phyloP scores from a whole-genome alignment of 257 asterid species.

The Jasminum sambac region DNA sequence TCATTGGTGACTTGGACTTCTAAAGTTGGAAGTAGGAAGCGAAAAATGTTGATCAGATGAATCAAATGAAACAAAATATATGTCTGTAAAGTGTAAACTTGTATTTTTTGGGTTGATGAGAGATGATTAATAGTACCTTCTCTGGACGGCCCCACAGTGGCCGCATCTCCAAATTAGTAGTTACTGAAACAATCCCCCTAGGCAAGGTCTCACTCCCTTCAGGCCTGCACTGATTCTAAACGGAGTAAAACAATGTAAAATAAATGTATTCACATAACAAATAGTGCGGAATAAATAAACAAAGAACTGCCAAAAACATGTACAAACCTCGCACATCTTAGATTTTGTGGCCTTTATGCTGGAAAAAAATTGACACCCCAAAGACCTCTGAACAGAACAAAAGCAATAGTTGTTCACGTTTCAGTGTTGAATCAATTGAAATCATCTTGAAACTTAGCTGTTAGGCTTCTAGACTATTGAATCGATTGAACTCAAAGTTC shows the following conservation, averaged over 20 bases:
- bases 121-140: constrained; percentile 38
- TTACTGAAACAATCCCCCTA: constrained; percentile 52
- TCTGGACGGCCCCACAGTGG: constrained; percentile 52
- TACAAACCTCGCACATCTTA: constrained; percentile 58
- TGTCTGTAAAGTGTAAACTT: neutral
- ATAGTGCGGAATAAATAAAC: neutral
- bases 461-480: no score
- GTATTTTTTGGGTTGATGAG: neutral
- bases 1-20: constrained; percentile 49
- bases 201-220: constrained; percentile 69
- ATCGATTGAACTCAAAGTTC: no score
- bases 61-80: constrained; percentile 12
- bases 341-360: constrained; percentile 28
- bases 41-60: constrained; percentile 19
- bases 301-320: constrained; percentile 10
- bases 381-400: constrained; percentile 38
- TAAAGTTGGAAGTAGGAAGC: constrained; percentile 23
- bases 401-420: neutral
- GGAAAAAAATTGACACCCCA: constrained; percentile 37
- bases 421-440: no score
- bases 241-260: constrained; percentile 12
- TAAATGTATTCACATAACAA: neutral
- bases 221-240: constrained; percentile 56
- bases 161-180: constrained; percentile 66
- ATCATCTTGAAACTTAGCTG: no score